Evolutionary conservation across 1,139 yeast genomes (phyloP), one percentile per base, ranked within the genome.

Genomic region (Yamadazyma dendronema): DNA sequence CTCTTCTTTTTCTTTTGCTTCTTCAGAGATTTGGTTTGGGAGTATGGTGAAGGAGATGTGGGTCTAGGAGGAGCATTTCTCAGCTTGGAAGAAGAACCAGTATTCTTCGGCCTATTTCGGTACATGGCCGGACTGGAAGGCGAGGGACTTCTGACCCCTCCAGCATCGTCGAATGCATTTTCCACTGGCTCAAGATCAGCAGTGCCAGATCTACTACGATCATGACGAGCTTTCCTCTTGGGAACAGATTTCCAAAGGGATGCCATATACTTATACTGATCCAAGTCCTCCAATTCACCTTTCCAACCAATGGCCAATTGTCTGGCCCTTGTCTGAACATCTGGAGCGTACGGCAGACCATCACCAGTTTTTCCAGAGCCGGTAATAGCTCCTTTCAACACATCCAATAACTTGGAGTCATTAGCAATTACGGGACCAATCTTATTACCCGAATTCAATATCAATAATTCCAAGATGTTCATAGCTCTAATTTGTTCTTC

Each of bases 351-450:
- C 11, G 56, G 44, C 5, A 57, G 51, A 7, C 74, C 79, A 17
- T 61, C 53, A 13, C 72, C 73, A 2, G 69, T 59, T 29, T 48
- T 53, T 22, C 65, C 74, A 33, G 44, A 44, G 0, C 74, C 75
- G 25, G 42, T 50, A 12, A 68, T 47, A 32, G 81, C 68, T 7
- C 75, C 67, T 31, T 74, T 73, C 46, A 89, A 67, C 26, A 89
- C 74, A 33, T 84, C 90, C 32, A 83, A 59, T 31, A 90, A 66
- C 57, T 79, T 81, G 32, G 77, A 77, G 57, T 90, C 97, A 41
- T 80, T 73, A 48, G 87, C 89, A 35, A 88, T 54, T 2, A 65
- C 52, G 2, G 68, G 66, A 2, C 73, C 74, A 36, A 69, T 64
- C 32, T 59, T 53, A 13, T 49, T 39, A 1, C 90, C 87, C 3